Conservation (phyloP, 768 basidiomycete species). For the Podaxis sp. region DNA sequence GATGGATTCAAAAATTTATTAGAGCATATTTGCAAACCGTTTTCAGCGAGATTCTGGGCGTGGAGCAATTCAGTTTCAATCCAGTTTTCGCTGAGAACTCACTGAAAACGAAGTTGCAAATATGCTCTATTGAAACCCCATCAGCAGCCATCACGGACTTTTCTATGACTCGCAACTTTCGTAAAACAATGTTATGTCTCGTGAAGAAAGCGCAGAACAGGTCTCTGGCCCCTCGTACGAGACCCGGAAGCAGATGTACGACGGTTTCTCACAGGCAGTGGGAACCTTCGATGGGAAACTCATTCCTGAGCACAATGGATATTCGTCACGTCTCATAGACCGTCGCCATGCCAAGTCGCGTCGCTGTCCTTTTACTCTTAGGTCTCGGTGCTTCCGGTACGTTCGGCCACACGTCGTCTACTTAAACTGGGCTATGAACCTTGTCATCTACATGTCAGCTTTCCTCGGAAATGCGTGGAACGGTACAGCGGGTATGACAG, state of each 20-base stretch:
- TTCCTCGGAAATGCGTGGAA: not conserved
- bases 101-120: no score
- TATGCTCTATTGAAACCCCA: no score
- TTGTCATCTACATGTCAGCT: slow-evolving; percentile 1
- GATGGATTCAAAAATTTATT: no score
- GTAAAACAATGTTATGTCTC: no score
- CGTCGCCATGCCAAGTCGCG: not conserved
- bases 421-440: not conserved
- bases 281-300: not conserved
- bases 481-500: not conserved
- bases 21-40: no score
- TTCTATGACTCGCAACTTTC: no score
- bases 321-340: not conserved
- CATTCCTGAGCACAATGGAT: not conserved
- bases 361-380: not conserved
- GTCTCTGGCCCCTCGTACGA: no score
- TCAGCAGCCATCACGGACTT: no score
- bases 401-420: slow-evolving; percentile 3
- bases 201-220: no score
- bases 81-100: no score
- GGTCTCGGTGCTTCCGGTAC: slow-evolving; percentile 6
- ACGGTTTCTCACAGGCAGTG: not conserved
- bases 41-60: no score
- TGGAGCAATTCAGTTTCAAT: no score
- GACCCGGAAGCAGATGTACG: not conserved